phyloP scores from a whole-genome alignment of 495 filamentous ascomycete genomes.

The Amorphotheca resinae region DNA sequence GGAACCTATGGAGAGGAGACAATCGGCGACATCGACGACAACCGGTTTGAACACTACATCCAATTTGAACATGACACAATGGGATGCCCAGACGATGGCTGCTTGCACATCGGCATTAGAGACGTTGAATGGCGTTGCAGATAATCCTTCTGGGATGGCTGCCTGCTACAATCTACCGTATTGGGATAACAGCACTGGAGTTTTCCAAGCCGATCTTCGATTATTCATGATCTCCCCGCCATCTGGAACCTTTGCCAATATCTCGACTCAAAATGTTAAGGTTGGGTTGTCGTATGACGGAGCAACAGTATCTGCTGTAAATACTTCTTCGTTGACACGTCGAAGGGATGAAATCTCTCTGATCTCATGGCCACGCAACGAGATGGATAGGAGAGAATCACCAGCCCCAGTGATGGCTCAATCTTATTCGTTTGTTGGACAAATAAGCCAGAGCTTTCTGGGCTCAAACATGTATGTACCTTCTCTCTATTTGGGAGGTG shows the following conservation, averaged over 20 bases:
- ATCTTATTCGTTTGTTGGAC: constrained; percentile 40
- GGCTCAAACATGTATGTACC: constrained; percentile 14
- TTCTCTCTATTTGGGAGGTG: neutral
- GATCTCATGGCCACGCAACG: constrained; percentile 18
- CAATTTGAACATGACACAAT: constrained; percentile 23
- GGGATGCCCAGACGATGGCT: constrained; percentile 36
- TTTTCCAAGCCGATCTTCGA: constrained; percentile 59
- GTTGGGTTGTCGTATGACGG: constrained; percentile 46
- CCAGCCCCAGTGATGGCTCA: constrained; percentile 28
- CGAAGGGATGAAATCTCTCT: constrained; percentile 9
- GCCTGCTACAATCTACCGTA: constrained; percentile 65
- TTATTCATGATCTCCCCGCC: constrained; percentile 50
- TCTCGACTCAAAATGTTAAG: constrained; percentile 41
- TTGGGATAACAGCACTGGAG: constrained; percentile 46
- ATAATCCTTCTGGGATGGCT: constrained; percentile 60
- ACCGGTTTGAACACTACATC: too few relatives aligned
- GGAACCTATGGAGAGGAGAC: constrained; percentile 17
- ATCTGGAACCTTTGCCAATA: constrained; percentile 41
- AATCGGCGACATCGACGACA: constrained; percentile 26
- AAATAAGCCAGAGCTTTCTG: constrained; percentile 35
- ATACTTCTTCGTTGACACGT: constrained; percentile 17
- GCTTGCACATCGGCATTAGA: constrained; percentile 40
- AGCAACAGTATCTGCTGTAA: constrained; percentile 36
- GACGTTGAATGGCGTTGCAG: constrained; percentile 31
- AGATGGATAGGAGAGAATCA: constrained; percentile 9